phyloP scores from a whole-genome alignment of 495 filamentous ascomycete genomes.

The Trypethelium eluteriae region DNA sequence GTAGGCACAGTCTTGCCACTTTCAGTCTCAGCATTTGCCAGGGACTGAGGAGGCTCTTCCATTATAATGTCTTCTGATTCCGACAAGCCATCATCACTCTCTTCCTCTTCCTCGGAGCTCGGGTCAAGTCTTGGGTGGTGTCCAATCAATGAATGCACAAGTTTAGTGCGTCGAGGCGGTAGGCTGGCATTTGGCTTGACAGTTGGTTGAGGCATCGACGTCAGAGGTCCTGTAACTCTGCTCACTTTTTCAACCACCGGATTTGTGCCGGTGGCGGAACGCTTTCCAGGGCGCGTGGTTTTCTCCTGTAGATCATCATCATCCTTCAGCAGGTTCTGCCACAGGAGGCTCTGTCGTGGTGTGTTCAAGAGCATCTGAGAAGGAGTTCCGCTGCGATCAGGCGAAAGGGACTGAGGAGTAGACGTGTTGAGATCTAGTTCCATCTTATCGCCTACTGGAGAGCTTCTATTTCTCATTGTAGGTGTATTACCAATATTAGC shows the following conservation, averaged over 20 bases:
- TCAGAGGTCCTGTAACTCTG: neutral
- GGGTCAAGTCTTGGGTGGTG: neutral
- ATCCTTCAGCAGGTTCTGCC: conserved; percentile 22
- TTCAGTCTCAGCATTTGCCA: conserved; percentile 17
- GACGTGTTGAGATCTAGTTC: neutral
- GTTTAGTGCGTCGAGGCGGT: neutral
- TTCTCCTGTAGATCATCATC: conserved; percentile 12
- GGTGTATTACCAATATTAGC: neutral
- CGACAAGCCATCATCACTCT: neutral
- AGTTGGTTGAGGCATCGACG: neutral
- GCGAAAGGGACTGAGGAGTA: neutral
- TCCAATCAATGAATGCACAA: conserved; percentile 1
- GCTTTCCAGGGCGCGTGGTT: neutral
- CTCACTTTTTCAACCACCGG: neutral
- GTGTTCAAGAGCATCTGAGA: conserved; percentile 19
- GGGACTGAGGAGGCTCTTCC: neutral
- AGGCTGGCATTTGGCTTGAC: neutral
- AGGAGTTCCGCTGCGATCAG: neutral
- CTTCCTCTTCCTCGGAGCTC: conserved; percentile 8
- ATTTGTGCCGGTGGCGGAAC: neutral
- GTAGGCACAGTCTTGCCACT: conserved; percentile 1
- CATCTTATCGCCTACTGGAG: neutral
- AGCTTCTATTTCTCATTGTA: neutral
- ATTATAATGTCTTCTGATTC: conserved; percentile 8
- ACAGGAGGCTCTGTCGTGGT: conserved; percentile 29